phyloP scores from a whole-genome alignment of 176 grass and related monocot species.

The Triticum turgidum region DNA sequence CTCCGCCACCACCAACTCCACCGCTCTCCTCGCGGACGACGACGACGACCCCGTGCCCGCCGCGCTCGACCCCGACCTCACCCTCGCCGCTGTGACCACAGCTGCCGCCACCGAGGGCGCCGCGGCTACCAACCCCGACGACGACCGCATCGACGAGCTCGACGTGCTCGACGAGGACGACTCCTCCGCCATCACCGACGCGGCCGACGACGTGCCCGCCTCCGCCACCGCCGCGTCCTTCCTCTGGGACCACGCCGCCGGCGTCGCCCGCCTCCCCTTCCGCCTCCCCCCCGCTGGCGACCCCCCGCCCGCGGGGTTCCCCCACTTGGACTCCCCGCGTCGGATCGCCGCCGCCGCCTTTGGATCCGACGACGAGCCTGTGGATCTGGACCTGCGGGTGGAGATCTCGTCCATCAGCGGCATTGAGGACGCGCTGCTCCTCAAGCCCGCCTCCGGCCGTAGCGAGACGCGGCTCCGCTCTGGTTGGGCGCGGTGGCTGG shows the following conservation, averaged over 20 bases:
- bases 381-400: constrained; percentile 76
- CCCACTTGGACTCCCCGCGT: constrained; percentile 12
- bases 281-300: constrained; percentile 38
- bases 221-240: constrained; percentile 29
- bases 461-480: constrained; percentile 59
- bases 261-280: constrained; percentile 82
- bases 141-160: constrained; percentile 87
- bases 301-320: constrained; percentile 13
- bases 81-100: constrained; percentile 7
- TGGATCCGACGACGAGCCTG: constrained; percentile 83
- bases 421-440: constrained; percentile 80
- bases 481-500: constrained; percentile 83
- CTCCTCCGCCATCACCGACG: neutral
- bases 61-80: constrained; percentile 38
- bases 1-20: constrained; percentile 18
- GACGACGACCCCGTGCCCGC: constrained; percentile 26
- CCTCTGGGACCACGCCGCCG: constrained; percentile 77
- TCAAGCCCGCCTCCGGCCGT: constrained; percentile 44
- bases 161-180: constrained; percentile 74
- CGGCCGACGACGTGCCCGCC: constrained; percentile 28
- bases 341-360: constrained; percentile 44
- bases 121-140: constrained; percentile 28
- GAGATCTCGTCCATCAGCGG: constrained; percentile 68
- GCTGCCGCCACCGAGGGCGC: neutral
- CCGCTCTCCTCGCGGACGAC: constrained; percentile 42